Conservation (phyloP, 306 rosid genomes). For the Begonia peltatifolia region DNA sequence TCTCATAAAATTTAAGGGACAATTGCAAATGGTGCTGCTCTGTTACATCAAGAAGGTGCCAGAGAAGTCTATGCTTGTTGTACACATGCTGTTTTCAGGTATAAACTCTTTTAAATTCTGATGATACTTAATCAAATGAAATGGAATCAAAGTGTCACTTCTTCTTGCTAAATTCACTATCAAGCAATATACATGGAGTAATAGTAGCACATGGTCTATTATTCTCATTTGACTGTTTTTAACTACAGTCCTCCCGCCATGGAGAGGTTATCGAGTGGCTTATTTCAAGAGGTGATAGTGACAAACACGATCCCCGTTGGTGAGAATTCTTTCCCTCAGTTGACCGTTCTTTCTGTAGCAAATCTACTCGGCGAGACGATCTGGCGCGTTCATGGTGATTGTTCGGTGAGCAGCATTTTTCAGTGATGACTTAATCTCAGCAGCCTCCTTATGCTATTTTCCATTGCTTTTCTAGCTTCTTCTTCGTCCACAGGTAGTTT, state of each 20-base stretch:
- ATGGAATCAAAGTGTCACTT: no score
- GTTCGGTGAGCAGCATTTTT: constrained; percentile 90
- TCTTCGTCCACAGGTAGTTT: not conserved
- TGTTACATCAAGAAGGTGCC: constrained; percentile 88
- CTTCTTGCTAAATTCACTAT: no score
- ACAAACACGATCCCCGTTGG: constrained; percentile 82
- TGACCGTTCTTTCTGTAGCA: constrained; percentile 85
- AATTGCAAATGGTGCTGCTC: constrained; percentile 85
- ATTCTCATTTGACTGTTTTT: no score
- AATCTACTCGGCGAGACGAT: constrained; percentile 96
- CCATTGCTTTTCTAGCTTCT: not conserved
- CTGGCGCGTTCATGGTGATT: constrained; percentile 98
- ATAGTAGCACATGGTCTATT: no score
- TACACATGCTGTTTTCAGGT: constrained; percentile 93
- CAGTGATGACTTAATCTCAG: constrained; percentile 15
- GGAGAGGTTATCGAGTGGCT: constrained; percentile 79
- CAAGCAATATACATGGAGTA: no score
- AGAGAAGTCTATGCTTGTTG: constrained; percentile 98
- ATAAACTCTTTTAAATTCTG: constrained; percentile 6
- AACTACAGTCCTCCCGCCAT: constrained; percentile 88
- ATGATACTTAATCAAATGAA: no score
- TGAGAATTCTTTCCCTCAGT: constrained; percentile 82
- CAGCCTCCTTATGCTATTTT: not conserved
- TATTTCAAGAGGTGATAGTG: constrained; percentile 91
- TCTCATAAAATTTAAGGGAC: constrained; percentile 39